A percentile compares a stretch with the other conserved stretches of the same genome.
Conservation (phyloP, 306 rosid genomes). For the Geum urbanum region DNA sequence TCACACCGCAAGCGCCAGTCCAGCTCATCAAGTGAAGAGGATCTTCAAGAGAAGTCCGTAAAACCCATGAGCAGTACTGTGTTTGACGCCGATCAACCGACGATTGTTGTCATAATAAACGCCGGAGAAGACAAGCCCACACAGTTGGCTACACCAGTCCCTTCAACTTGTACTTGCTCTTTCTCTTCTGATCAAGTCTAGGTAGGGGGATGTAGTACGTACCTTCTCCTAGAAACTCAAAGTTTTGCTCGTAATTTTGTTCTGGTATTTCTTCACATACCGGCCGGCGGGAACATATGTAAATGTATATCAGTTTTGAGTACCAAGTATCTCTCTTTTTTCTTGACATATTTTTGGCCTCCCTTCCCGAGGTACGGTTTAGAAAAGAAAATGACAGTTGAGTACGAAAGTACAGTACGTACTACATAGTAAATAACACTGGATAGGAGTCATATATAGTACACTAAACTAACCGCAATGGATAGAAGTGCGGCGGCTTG, state of each 20-base stretch:
- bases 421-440: too few relatives aligned
- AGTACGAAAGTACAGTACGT: too few relatives aligned
- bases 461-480: too few relatives aligned
- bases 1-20: constrained; percentile 41
- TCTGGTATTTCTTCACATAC: background rate
- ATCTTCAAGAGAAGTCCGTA: constrained; percentile 21
- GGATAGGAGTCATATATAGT: too few relatives aligned
- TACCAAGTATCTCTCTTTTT: too few relatives aligned
- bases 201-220: background rate
- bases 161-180: background rate
- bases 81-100: constrained; percentile 23
- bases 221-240: background rate
- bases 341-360: too few relatives aligned
- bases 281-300: background rate
- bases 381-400: too few relatives aligned
- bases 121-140: constrained; percentile 48
- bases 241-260: background rate
- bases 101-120: constrained; percentile 40
- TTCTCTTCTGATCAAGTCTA: constrained; percentile 6
- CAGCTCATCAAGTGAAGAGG: constrained; percentile 3
- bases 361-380: too few relatives aligned
- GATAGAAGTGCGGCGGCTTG: too few relatives aligned
- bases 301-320: background rate
- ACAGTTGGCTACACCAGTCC: constrained; percentile 34
- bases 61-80: background rate